Percentiles rank a stretch among this genome's conserved stretches.
Conservation (phyloP, 768 basidiomycete genomes). For the Suillus subaureus region DNA sequence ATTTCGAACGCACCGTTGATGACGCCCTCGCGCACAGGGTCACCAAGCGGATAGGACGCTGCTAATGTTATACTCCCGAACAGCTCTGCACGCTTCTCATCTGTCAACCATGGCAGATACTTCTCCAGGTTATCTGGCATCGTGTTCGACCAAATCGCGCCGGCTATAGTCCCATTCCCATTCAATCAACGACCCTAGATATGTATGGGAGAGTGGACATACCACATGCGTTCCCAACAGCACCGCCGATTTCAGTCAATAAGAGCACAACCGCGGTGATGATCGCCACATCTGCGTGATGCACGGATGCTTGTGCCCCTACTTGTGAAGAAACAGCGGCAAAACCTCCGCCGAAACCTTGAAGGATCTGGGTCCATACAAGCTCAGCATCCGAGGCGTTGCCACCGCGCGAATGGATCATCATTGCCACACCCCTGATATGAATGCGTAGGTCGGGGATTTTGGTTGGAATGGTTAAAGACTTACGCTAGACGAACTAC, state of each 20-base stretch:
- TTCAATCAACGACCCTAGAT: neutral
- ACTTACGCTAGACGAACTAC: conserved; percentile 54
- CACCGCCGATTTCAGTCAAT: conserved; percentile 68
- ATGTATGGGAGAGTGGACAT: conserved; percentile 14
- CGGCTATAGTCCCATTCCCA: conserved; percentile 38
- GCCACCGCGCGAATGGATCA: conserved; percentile 72
- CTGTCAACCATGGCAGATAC: conserved; percentile 53
- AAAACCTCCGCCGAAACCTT: conserved; percentile 76
- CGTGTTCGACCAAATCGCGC: conserved; percentile 62
- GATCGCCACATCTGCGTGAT: conserved; percentile 66
- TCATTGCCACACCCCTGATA: conserved; percentile 60
- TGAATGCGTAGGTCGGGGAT: neutral
- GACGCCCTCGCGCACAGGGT: conserved; percentile 66
- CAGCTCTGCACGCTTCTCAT: conserved; percentile 44
- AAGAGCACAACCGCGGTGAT: conserved; percentile 70
- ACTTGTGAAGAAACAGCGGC: conserved; percentile 60
- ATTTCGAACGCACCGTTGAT: conserved; percentile 45
- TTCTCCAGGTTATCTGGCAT: conserved; percentile 65
- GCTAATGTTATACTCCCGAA: conserved; percentile 62
- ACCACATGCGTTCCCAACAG: conserved; percentile 66
- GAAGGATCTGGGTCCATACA: conserved; percentile 68
- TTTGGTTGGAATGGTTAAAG: neutral
- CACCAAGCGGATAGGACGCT: conserved; percentile 46
- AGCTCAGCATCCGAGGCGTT: conserved; percentile 55
- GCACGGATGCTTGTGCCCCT: conserved; percentile 65